phyloP scores from a whole-genome alignment of 140 eudicot species.

The Stevia rebaudiana region DNA sequence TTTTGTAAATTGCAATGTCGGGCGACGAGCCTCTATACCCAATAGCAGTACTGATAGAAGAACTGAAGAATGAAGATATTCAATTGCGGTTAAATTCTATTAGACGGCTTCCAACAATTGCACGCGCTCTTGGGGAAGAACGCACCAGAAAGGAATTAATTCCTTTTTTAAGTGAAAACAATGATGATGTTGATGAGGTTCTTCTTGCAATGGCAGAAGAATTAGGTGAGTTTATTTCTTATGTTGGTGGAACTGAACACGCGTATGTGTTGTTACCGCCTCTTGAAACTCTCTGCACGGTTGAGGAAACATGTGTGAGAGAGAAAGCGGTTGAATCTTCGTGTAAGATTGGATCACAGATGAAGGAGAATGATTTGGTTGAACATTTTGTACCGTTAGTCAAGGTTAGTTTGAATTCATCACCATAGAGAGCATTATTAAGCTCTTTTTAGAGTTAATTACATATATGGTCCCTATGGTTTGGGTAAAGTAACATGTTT shows the following conservation, averaged over 20 bases:
- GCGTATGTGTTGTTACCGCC: constrained; percentile 84
- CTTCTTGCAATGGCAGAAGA: constrained; percentile 96
- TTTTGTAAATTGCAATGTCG: constrained; percentile 40
- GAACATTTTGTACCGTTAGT: constrained; percentile 66
- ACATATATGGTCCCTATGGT: too few relatives aligned
- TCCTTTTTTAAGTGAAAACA: constrained; percentile 81
- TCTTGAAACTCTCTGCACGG: constrained; percentile 81
- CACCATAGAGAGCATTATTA: background rate
- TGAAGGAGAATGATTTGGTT: constrained; percentile 78
- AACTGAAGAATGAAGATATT: constrained; percentile 78
- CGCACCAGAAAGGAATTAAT: constrained; percentile 76
- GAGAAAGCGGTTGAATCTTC: constrained; percentile 85
- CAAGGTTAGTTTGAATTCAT: constrained; percentile 44
- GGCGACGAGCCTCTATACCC: constrained; percentile 86
- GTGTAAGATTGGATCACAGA: constrained; percentile 80
- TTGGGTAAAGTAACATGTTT: too few relatives aligned
- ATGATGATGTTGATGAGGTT: constrained; percentile 88
- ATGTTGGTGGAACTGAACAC: constrained; percentile 84
- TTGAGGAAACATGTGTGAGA: constrained; percentile 90
- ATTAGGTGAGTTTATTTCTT: constrained; percentile 80
- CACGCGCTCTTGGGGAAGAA: constrained; percentile 89
- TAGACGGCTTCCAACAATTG: constrained; percentile 70
- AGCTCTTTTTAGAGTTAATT: background rate
- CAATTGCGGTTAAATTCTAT: constrained; percentile 76
- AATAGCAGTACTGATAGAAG: constrained; percentile 80